Evolutionary conservation across 2,329 filamentous ascomycete genomes (phyloP).

Genomic region (Nothophaeocryptopus gaeumannii): DNA sequence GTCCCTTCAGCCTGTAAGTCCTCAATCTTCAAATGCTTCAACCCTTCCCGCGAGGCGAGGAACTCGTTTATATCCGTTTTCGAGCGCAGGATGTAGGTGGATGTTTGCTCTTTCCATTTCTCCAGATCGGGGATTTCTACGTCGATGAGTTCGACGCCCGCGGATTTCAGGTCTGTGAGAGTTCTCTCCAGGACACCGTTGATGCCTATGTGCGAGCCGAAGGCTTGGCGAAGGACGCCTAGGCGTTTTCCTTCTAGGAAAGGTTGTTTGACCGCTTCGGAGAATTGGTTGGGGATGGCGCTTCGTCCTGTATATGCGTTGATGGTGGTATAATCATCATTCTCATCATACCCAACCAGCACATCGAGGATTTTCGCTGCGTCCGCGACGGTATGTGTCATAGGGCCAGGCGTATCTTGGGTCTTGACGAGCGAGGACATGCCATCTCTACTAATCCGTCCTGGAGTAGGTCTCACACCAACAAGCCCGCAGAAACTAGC

Average conservation of each 20-base stretch:
- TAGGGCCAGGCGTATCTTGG: constrained; percentile 29
- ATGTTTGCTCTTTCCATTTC: constrained; percentile 18
- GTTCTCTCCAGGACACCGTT: constrained; percentile 16
- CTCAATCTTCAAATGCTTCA: constrained; percentile 25
- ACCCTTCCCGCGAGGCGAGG: constrained; percentile 16
- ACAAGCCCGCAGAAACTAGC: constrained; percentile 29
- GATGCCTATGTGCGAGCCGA: constrained; percentile 25
- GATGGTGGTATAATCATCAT: constrained; percentile 22
- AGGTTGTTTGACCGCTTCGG: constrained; percentile 20
- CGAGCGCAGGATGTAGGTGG: constrained; percentile 24
- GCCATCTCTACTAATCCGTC: constrained; percentile 27
- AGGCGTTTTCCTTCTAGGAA: constrained; percentile 20
- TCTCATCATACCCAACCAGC: constrained; percentile 24
- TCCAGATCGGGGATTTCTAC: constrained; percentile 26
- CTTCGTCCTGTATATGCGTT: constrained; percentile 15
- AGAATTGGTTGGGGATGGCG: constrained; percentile 8
- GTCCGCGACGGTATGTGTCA: constrained; percentile 25
- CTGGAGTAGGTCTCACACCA: constrained; percentile 28
- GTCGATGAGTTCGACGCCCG: constrained; percentile 26
- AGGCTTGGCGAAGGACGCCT: constrained; percentile 25
- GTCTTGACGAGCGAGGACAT: constrained; percentile 24
- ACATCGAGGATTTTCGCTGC: constrained; percentile 27
- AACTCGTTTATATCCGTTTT: constrained; percentile 30
- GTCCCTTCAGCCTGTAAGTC: constrained; percentile 19
- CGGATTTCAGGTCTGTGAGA: constrained; percentile 12